Percentiles rank a stretch among this genome's conserved stretches.
These are phyloP conservation scores for Theobroma grandiflorum DNA, from an alignment of 441 rosid genomes.

Conservation along the genomic window DNA sequence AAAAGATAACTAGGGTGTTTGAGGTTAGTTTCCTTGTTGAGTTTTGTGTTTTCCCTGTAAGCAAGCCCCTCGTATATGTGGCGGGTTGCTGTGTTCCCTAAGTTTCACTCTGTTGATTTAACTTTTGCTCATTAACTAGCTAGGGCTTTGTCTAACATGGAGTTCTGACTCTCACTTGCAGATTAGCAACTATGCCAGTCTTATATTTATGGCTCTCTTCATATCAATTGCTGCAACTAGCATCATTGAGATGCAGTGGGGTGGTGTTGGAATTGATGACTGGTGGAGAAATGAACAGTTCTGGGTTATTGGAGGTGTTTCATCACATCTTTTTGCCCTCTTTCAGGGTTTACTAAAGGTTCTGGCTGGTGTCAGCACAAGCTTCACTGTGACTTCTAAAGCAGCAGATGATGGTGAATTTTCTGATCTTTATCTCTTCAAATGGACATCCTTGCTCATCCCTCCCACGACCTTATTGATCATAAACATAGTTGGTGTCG, in stretches of 20 bases:
- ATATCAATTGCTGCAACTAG: conserved; percentile 68
- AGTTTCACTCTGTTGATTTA: background rate
- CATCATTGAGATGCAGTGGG: conserved; percentile 80
- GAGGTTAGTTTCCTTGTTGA: background rate
- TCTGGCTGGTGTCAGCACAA: conserved; percentile 69
- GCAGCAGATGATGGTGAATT: conserved; percentile 75
- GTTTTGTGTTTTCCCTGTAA: background rate
- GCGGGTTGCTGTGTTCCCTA: background rate
- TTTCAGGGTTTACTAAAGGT: conserved; percentile 78
- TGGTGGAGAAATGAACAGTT: conserved; percentile 91
- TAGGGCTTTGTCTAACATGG: background rate
- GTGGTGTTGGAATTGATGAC: conserved; percentile 70
- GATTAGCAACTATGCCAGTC: conserved; percentile 75
- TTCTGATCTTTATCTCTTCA: conserved; percentile 76
- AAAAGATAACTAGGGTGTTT: background rate
- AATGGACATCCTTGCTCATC: conserved; percentile 72
- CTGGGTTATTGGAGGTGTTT: conserved; percentile 84
- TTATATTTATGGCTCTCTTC: conserved; percentile 67
- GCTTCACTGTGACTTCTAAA: conserved; percentile 78
- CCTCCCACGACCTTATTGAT: conserved; percentile 70
- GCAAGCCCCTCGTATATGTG: background rate
- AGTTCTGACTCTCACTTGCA: conserved; percentile 33
- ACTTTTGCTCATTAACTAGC: background rate
- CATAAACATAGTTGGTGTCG: conserved; percentile 61
- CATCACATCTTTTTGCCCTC: conserved; percentile 75